Conservation (phyloP, 495 filamentous ascomycete genomes). For the Penicillium chermesinum region DNA sequence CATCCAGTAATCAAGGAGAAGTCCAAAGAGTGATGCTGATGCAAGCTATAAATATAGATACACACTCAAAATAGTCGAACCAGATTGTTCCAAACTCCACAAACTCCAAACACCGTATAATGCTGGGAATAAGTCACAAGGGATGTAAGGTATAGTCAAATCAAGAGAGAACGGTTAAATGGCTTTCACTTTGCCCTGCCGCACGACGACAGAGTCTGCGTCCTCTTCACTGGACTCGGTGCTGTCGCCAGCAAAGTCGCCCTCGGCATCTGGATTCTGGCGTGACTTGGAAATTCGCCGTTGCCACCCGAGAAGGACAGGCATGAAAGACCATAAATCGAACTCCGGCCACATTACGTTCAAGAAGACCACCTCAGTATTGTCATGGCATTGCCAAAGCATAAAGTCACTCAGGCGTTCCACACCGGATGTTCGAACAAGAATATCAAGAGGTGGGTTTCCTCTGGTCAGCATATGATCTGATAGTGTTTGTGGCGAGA, state of each 20-base stretch:
- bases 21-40: conserved; percentile 1
- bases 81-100: conserved; percentile 14
- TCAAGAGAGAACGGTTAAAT: conserved; percentile 18
- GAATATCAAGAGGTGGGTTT: conserved; percentile 80
- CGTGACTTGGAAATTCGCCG: conserved; percentile 51
- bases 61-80: too few relatives aligned
- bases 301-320: conserved; percentile 90
- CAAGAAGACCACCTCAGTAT: conserved; percentile 87
- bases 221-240: conserved; percentile 25
- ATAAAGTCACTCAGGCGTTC: conserved; percentile 92
- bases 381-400: conserved; percentile 94
- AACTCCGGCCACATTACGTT: conserved; percentile 96
- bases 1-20: not conserved
- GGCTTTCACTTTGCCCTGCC: conserved; percentile 27
- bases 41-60: conserved; percentile 3
- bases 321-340: conserved; percentile 89
- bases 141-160: conserved; percentile 7
- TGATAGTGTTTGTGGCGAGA: conserved; percentile 72
- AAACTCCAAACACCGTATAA: conserved; percentile 18
- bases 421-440: conserved; percentile 87
- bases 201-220: conserved; percentile 18
- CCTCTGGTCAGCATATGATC: conserved; percentile 79
- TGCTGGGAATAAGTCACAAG: conserved; percentile 12
- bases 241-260: conserved; percentile 37
- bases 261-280: conserved; percentile 40